Evolutionary conservation across 176 grass and related monocot species (phyloP), one percentile per base, ranked within the genome.

Genomic region (Elaeis guineensis): DNA sequence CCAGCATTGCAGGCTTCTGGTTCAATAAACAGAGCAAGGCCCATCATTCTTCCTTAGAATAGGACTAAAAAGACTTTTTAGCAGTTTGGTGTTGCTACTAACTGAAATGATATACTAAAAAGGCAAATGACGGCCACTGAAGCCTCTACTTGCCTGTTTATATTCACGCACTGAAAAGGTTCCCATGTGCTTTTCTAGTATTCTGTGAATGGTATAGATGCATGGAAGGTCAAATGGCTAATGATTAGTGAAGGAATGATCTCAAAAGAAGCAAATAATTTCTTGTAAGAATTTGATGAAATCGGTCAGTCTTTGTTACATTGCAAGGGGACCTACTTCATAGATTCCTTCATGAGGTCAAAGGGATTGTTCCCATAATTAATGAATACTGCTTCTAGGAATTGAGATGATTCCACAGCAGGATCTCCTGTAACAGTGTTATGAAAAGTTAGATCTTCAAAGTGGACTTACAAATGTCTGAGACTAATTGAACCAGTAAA

Each of bases 321-420:
- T 3, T 60, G 11, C 17, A 18, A 55, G 8, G 50, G 62, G 26
- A 5, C 50, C 12, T 48, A 73, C 58, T 63, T 63, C 70, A 63
- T 73, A 17, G 70, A 73, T 63, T 55, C 50, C 58, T 73, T 73
- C 70, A 73, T 63, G 58, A 73, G 70, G 19, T 62, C 70, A 63
- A 73, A 73, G 14, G 70, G 70, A 73, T 73, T 24, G 8, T 12
- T 54, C 25, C 70, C 70, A 24, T 55, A 55, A 23, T 63, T 73
- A 18, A 73, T 30, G 29, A 73, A 55, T 18, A 73, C 70, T 55
- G 70, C 59, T 54, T 73, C 70, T 6, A 63, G 28, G 59, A 73
- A 73, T 16, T 63, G 50, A 49, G 70, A 73, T 54, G 21, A 50
- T 63, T 12, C 19, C 50, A 61, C 25, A 5, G 58, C 58, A 2